Evolutionary conservation across 2,329 filamentous ascomycete species (phyloP).

Genomic region (Paramyrothecium roridum): DNA sequence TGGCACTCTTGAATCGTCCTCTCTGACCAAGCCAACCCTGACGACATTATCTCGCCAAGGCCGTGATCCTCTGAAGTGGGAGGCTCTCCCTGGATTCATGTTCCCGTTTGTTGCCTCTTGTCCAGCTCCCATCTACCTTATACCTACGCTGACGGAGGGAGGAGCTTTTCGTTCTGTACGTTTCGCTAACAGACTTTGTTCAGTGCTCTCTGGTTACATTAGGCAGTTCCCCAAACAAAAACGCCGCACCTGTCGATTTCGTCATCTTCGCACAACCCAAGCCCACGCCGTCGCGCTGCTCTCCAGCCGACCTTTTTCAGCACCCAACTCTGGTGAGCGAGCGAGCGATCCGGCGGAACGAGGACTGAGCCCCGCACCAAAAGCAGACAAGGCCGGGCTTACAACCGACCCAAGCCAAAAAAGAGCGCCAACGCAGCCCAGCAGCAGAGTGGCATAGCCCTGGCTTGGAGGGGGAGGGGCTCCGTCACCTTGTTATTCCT

Average conservation of each 20-base stretch:
- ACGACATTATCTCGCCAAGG: no score
- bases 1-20: not conserved
- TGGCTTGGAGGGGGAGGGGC: not conserved
- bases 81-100: not conserved
- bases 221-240: no score
- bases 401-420: not conserved
- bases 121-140: not conserved
- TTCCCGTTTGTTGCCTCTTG: not conserved
- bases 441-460: not conserved
- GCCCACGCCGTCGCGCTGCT: no score
- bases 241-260: no score
- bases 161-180: not conserved
- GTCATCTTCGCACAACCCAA: no score
- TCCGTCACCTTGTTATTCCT: not conserved
- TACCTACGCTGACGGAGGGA: not conserved
- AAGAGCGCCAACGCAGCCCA: not conserved
- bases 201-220: no score
- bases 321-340: no score
- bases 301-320: no score
- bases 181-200: not conserved
- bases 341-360: no score
- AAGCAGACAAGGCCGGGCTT: no score
- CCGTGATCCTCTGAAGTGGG: not conserved
- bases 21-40: no score
- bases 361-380: no score